Conservation (phyloP, 257 asterid genomes). For the Oldenlandia corymbosa region DNA sequence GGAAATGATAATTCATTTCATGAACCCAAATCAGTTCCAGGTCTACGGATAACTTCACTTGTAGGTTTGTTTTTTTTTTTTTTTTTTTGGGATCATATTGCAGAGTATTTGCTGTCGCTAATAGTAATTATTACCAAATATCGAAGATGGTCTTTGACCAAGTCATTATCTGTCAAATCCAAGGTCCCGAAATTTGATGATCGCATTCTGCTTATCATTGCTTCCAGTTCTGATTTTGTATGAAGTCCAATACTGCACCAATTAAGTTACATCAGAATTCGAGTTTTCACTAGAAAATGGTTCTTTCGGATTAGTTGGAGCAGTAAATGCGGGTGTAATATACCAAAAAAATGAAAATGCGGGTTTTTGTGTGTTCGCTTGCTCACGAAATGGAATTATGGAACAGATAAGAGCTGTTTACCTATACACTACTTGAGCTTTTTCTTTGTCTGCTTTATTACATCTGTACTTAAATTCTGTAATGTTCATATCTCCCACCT, state of each 20-base stretch:
- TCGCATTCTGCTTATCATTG: constrained; percentile 54
- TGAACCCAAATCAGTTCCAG: background rate
- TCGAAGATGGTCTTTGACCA: constrained; percentile 90
- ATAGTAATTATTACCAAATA: constrained; percentile 57
- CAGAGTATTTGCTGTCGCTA: background rate
- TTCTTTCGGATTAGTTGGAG: too few relatives aligned
- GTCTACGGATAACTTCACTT: background rate
- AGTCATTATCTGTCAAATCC: constrained; percentile 72
- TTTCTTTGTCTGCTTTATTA: constrained; percentile 52
- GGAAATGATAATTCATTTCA: constrained; percentile 29
- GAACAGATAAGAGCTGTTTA: constrained; percentile 25
- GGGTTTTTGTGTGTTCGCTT: too few relatives aligned
- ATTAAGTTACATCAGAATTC: background rate
- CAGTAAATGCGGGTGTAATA: too few relatives aligned
- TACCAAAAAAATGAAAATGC: too few relatives aligned
- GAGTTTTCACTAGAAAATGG: too few relatives aligned
- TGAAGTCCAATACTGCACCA: too few relatives aligned
- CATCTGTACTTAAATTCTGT: constrained; percentile 85
- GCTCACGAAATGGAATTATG: constrained; percentile 9
- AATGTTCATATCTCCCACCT: constrained; percentile 85
- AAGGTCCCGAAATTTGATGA: constrained; percentile 52
- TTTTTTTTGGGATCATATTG: background rate
- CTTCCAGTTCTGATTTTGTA: constrained; percentile 63
- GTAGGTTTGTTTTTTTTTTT: too few relatives aligned
- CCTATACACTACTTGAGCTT: constrained; percentile 81